A percentile compares a stretch with the other conserved stretches of the same genome.
Evolutionary conservation across 805 yeast genomes (phyloP).

Genomic region (Wickerhamomyces bisporus): DNA sequence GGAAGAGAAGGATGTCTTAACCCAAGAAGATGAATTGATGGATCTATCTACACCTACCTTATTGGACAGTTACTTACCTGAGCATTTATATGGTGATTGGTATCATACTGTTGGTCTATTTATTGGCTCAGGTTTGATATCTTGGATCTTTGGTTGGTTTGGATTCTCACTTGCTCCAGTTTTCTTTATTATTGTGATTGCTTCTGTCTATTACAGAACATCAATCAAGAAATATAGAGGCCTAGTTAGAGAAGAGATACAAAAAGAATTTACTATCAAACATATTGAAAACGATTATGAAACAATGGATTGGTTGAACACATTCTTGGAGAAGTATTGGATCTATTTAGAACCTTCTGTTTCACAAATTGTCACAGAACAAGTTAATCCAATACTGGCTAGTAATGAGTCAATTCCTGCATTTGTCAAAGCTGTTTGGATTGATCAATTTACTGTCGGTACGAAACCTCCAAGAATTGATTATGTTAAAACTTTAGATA

Average conservation of each 20-base stretch:
- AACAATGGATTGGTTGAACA: constrained; percentile 93
- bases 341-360: constrained; percentile 82
- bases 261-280: constrained; percentile 77
- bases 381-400: constrained; percentile 79
- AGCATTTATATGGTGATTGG: constrained; percentile 88
- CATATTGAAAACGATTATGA: constrained; percentile 86
- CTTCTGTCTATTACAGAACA: constrained; percentile 72
- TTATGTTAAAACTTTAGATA: constrained; percentile 79
- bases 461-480: constrained; percentile 95
- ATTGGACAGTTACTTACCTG: constrained; percentile 72
- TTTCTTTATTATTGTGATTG: constrained; percentile 60
- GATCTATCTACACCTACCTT: constrained; percentile 72
- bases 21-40: constrained; percentile 60
- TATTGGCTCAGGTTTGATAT: constrained; percentile 59
- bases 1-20: constrained; percentile 63
- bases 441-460: constrained; percentile 86
- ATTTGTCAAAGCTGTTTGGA: constrained; percentile 77
- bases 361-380: constrained; percentile 79
- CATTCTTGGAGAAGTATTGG: constrained; percentile 90
- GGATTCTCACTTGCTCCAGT: constrained; percentile 76
- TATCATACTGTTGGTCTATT: constrained; percentile 80
- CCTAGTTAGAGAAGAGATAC: constrained; percentile 69
- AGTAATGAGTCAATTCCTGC: constrained; percentile 73
- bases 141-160: constrained; percentile 77
- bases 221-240: constrained; percentile 78